Evolutionary conservation across 805 yeast species (phyloP).

Genomic region (Barnettozyma pratensis): DNA sequence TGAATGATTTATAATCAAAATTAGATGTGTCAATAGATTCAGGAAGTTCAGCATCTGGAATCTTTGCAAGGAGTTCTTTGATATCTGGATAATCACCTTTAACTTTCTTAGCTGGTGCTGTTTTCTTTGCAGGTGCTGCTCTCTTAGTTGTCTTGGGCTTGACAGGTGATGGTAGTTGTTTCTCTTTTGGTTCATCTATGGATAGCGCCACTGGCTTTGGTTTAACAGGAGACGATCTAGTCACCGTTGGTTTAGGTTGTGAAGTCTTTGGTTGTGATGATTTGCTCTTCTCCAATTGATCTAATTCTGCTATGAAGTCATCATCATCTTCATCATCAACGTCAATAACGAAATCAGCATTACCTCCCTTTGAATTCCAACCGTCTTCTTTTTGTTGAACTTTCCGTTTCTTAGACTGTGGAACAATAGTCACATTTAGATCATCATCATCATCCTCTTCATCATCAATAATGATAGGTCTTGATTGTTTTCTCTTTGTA

Average conservation of each 20-base stretch:
- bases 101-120: constrained; percentile 4
- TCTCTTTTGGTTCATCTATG: no score
- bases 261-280: constrained; percentile 7
- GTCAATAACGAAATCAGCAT: constrained; percentile 13
- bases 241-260: constrained; percentile 4
- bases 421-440: neutral
- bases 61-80: constrained; percentile 50
- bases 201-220: constrained; percentile 3
- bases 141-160: neutral
- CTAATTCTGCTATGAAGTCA: constrained; percentile 12
- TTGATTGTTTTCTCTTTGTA: neutral
- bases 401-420: neutral
- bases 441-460: neutral
- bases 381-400: constrained; percentile 1
- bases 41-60: constrained; percentile 71
- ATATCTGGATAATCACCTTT: constrained; percentile 34
- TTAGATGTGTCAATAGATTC: constrained; percentile 37
- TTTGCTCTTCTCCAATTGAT: neutral
- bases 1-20: constrained; percentile 53
- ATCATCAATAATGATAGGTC: neutral
- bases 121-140: neutral
- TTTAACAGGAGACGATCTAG: constrained; percentile 3
- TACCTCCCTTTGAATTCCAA: constrained; percentile 1
- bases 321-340: constrained; percentile 19
- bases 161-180: neutral